phyloP scores from a whole-genome alignment of 169 alveolate genomes.

The Perkinsus olseni region DNA sequence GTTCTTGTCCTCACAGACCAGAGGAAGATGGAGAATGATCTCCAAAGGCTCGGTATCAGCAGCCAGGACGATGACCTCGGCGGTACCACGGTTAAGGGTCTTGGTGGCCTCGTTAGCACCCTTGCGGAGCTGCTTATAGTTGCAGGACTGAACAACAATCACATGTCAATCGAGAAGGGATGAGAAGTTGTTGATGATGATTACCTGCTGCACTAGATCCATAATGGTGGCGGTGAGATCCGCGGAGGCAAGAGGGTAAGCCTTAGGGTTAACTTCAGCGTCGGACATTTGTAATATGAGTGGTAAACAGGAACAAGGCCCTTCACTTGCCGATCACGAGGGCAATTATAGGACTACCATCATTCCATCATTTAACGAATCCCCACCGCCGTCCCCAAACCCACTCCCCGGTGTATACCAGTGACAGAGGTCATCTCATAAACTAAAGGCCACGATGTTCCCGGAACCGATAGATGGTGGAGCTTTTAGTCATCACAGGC shows the following conservation, averaged over 20 bases:
- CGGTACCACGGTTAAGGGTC: constrained; percentile 92
- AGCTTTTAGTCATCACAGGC: background rate
- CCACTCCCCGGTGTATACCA: background rate
- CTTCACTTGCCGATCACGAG: constrained; percentile 27
- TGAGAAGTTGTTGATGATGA: no score
- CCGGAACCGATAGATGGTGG: background rate
- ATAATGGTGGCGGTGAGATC: constrained; percentile 67
- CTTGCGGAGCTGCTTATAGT: constrained; percentile 85
- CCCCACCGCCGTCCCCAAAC: background rate
- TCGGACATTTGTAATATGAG: background rate
- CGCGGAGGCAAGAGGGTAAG: constrained; percentile 77
- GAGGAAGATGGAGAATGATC: constrained; percentile 93
- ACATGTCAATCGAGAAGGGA: background rate
- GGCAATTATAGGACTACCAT: background rate
- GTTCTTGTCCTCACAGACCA: constrained; percentile 97
- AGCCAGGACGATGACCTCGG: constrained; percentile 94
- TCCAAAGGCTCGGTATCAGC: constrained; percentile 99
- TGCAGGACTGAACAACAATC: constrained; percentile 61
- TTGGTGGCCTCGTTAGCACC: constrained; percentile 95
- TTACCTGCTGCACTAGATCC: constrained; percentile 65
- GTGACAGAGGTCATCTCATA: no score
- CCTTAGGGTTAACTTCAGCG: constrained; percentile 61
- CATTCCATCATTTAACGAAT: background rate
- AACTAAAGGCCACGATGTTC: background rate
- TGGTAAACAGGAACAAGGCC: constrained; percentile 9